Base-by-base conservation (phyloP, 495 filamentous ascomycete genomes). In the Annulohypoxylon bovei region DNA sequence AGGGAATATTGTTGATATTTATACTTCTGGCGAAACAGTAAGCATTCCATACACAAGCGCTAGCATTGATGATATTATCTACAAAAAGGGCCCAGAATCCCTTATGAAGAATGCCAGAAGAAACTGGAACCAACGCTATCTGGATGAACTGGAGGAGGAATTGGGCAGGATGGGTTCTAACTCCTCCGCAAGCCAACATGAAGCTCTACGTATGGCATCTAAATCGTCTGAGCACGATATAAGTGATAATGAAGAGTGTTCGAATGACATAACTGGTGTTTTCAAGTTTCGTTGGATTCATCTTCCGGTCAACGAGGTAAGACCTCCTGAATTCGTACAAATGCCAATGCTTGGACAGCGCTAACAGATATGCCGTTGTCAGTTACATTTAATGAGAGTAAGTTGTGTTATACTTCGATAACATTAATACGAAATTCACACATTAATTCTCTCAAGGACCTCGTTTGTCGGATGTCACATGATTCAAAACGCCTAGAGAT, bases 271-370 rank as follows among this genome's bases (percentile, higher is more conserved):
- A n/a, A n/a, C n/a, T n/a, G n/a, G n/a, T n/a, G n/a, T n/a, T n/a
- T 35, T 54, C 22, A 55, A 67, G 16, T 30, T 67, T 60, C 64
- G 64, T 28, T 67, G 64, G 64, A 32, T 67, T 53, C 64, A 67
- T 46, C 64, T 67, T 52, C 64, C 64, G 3, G 54, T 67, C n/a
- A 60, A 60, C 6, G 55, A 67, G 16, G 64, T 67, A 18, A 60
- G 20, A 4, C 7, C 27, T 40, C 44, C 64, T 27, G 3, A 16
- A 8, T 33, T 18, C 28, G 14, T 53, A 12, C 18, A 44, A 22
- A 64, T 55, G 37, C 47, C 16, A 33, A n/a, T 46, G 16, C 23
- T 39, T 52, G 23, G 5, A 6, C 12, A 46, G 8, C 3, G 30
- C 27, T 62, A 20, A 64, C 49, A 33, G 18, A n/a, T n/a, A n/a